Percentiles rank a stretch among this genome's conserved stretches.
Evolutionary conservation across 2,329 filamentous ascomycete genomes (phyloP).

Genomic region (Septoria petroselini): DNA sequence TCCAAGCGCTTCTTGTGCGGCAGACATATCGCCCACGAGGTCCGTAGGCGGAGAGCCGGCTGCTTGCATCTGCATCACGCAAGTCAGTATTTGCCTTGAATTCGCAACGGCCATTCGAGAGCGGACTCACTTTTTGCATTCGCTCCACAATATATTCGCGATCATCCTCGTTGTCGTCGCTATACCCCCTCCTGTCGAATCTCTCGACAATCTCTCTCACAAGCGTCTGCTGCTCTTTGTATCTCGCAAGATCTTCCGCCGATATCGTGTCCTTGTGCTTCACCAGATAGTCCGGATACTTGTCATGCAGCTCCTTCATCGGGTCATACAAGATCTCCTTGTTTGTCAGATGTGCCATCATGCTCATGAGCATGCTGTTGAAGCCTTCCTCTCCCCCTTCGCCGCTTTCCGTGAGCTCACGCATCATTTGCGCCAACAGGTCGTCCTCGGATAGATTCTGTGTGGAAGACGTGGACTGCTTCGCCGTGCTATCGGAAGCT

Average conservation of each 20-base stretch:
- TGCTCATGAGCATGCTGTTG: slow-evolving; percentile 89
- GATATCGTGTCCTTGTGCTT: slow-evolving; percentile 68
- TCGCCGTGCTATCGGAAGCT: slow-evolving; percentile 78
- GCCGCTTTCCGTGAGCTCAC: slow-evolving; percentile 70
- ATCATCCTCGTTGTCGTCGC: slow-evolving; percentile 75
- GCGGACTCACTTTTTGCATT: slow-evolving; percentile 82
- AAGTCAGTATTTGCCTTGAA: background rate
- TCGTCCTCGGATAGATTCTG: slow-evolving; percentile 60
- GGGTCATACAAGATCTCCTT: slow-evolving; percentile 98
- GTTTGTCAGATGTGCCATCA: slow-evolving; percentile 99
- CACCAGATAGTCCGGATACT: slow-evolving; percentile 85
- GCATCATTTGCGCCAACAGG: slow-evolving; percentile 86
- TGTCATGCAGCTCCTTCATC: slow-evolving; percentile 93
- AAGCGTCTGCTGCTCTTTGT: slow-evolving; percentile 73
- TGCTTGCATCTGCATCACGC: slow-evolving; percentile 80
- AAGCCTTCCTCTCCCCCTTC: slow-evolving; percentile 75
- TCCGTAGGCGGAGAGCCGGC: slow-evolving; percentile 87
- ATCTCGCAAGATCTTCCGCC: slow-evolving; percentile 71
- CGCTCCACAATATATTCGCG: slow-evolving; percentile 91
- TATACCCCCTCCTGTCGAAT: slow-evolving; percentile 79
- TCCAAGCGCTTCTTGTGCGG: slow-evolving; percentile 66
- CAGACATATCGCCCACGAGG: slow-evolving; percentile 83
- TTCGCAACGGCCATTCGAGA: background rate
- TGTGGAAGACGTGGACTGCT: slow-evolving; percentile 68
- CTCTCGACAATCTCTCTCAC: slow-evolving; percentile 83